These are phyloP conservation scores for Carpinus fangiana DNA, from an alignment of 306 rosid species.

Conservation along the genomic window DNA sequence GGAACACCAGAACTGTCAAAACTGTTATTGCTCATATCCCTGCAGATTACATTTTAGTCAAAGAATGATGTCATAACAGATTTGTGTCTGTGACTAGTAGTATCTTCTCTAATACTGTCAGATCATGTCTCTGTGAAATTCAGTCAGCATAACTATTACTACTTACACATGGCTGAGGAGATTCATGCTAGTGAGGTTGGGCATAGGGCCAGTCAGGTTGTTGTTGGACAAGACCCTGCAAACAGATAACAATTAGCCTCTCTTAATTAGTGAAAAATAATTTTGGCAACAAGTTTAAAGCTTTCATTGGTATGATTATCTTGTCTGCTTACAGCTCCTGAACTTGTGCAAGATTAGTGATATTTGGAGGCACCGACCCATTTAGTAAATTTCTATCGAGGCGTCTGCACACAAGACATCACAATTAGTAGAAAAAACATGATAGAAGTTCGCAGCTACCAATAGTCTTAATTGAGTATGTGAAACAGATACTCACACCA, in stretches of 20 bases:
- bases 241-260: constrained; percentile 11
- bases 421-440: too few relatives aligned
- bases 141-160: background rate
- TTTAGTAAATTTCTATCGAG: too few relatives aligned
- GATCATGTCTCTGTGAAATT: background rate
- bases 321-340: constrained; percentile 49
- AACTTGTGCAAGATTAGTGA: constrained; percentile 40
- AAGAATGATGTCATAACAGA: background rate
- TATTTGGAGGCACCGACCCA: too few relatives aligned
- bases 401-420: too few relatives aligned
- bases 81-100: background rate
- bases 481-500: too few relatives aligned
- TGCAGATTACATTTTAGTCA: constrained; percentile 27
- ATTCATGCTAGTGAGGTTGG: constrained; percentile 52
- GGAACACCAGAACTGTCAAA: constrained; percentile 54
- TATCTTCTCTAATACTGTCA: too few relatives aligned
- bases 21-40: constrained; percentile 65
- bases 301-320: background rate
- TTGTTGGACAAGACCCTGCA: constrained; percentile 67
- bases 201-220: constrained; percentile 51
- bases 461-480: too few relatives aligned
- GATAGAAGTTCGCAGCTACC: too few relatives aligned
- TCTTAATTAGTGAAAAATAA: background rate
- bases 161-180: constrained; percentile 52
- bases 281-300: background rate